phyloP scores from a whole-genome alignment of 2,329 filamentous ascomycete genomes.

The Ploettnerulaceae sp. region DNA sequence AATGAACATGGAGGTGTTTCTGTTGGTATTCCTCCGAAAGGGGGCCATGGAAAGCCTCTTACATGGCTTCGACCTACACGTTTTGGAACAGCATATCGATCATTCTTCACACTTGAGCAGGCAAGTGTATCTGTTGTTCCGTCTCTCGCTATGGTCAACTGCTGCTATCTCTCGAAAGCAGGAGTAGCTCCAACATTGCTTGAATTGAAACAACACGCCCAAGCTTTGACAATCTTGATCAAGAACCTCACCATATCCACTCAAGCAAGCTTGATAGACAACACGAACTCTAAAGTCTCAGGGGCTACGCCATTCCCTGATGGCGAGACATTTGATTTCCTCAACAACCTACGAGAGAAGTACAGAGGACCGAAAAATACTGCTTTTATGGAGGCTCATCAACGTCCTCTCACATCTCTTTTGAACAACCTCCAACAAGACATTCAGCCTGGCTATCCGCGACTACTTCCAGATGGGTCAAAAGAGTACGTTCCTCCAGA shows the following conservation, averaged over 20 bases:
- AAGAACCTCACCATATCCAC: constrained; percentile 41
- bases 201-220: constrained; percentile 55
- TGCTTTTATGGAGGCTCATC: constrained; percentile 19
- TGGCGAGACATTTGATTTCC: constrained; percentile 52
- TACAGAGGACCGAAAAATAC: constrained; percentile 41
- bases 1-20: too few relatives aligned
- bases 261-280: constrained; percentile 26
- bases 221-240: constrained; percentile 51
- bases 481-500: neutral
- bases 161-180: constrained; percentile 51
- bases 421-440: constrained; percentile 24
- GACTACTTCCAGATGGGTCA: neutral
- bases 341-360: constrained; percentile 45
- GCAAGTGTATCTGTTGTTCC: too few relatives aligned
- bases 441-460: neutral
- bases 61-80: too few relatives aligned
- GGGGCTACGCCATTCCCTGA: constrained; percentile 33
- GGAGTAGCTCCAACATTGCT: constrained; percentile 49
- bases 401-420: constrained; percentile 26
- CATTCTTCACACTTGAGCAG: too few relatives aligned
- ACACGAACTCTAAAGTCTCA: constrained; percentile 12
- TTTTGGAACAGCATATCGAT: too few relatives aligned
- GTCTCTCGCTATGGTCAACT: too few relatives aligned
- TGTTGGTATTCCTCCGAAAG: too few relatives aligned
- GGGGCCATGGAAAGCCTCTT: too few relatives aligned